These are phyloP conservation scores for Lophiotrema nucula DNA, from an alignment of 495 filamentous ascomycete genomes.

Conservation along the genomic window DNA sequence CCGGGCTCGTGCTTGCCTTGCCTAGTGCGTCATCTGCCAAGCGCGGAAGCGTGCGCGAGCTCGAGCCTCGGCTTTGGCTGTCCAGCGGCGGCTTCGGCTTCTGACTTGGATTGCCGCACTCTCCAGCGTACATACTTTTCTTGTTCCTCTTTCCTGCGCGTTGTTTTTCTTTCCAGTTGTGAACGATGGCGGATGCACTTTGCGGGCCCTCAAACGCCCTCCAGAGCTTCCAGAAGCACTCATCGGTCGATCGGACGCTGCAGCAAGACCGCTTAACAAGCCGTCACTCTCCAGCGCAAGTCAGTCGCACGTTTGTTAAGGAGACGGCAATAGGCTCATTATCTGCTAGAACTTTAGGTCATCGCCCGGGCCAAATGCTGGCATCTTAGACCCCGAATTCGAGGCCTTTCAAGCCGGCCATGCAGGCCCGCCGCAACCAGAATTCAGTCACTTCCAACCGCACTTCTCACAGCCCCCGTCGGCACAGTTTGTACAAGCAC, in stretches of 20 bases:
- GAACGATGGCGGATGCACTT: conserved; percentile 68
- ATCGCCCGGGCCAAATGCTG: conserved; percentile 50
- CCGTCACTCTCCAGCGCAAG: conserved; percentile 56
- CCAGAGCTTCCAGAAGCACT: conserved; percentile 80
- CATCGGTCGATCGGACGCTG: conserved; percentile 70
- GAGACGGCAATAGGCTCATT: conserved; percentile 24
- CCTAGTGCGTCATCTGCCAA: neutral
- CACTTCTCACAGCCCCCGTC: conserved; percentile 6
- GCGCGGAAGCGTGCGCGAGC: no score
- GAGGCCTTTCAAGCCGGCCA: conserved; percentile 67
- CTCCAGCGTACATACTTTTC: no score
- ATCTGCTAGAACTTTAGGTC: conserved; percentile 63
- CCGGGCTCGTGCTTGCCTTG: neutral
- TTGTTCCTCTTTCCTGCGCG: neutral
- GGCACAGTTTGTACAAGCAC: conserved; percentile 26
- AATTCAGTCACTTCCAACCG: conserved; percentile 29
- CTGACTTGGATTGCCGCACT: no score
- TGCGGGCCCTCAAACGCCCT: conserved; percentile 90
- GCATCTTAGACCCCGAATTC: conserved; percentile 65
- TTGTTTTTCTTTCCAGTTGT: neutral
- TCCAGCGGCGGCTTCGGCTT: no score
- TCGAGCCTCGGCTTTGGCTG: neutral
- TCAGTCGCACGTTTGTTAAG: conserved; percentile 39
- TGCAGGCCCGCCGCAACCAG: conserved; percentile 33
- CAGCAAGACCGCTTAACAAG: conserved; percentile 76